Conservation (phyloP, 495 filamentous ascomycete genomes). For the Apiosordaria backusii region DNA sequence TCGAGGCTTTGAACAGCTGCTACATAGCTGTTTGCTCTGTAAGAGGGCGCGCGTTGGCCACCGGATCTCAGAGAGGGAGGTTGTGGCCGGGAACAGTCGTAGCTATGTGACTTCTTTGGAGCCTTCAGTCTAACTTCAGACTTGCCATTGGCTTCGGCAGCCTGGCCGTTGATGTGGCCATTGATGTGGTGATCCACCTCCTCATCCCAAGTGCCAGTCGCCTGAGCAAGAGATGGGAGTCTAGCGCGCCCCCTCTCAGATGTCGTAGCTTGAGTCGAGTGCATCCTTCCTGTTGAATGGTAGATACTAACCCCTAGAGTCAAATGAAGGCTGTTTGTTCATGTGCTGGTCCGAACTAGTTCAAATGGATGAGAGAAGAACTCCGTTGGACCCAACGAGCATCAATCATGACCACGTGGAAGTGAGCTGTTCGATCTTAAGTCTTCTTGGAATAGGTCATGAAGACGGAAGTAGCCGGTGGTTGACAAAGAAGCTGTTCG, state of each 20-base stretch:
- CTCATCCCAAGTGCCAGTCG: not conserved
- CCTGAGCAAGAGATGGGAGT: not conserved
- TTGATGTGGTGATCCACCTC: not conserved
- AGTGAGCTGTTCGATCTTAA: not conserved
- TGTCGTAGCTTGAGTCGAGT: not conserved
- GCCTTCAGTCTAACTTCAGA: not conserved
- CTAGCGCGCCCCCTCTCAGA: not conserved
- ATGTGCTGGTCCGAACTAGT: not conserved
- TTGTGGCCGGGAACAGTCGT: not conserved
- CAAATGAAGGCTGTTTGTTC: not conserved
- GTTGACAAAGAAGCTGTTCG: not conserved
- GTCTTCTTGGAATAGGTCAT: not conserved
- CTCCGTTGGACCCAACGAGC: not conserved
- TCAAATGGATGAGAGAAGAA: not conserved
- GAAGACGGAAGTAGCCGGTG: not conserved
- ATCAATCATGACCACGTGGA: not conserved
- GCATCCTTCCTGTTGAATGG: not conserved
- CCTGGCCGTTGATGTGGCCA: not conserved
- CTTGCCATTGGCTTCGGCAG: not conserved
- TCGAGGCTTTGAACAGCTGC: constrained; percentile 18
- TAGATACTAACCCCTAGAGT: not conserved
- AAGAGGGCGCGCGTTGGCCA: not conserved
- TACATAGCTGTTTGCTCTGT: constrained; percentile 6
- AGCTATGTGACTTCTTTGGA: not conserved
- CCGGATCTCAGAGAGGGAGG: not conserved